These are phyloP conservation scores for Pleurotus cornucopiae DNA, from an alignment of 768 basidiomycete genomes.

Conservation along the genomic window DNA sequence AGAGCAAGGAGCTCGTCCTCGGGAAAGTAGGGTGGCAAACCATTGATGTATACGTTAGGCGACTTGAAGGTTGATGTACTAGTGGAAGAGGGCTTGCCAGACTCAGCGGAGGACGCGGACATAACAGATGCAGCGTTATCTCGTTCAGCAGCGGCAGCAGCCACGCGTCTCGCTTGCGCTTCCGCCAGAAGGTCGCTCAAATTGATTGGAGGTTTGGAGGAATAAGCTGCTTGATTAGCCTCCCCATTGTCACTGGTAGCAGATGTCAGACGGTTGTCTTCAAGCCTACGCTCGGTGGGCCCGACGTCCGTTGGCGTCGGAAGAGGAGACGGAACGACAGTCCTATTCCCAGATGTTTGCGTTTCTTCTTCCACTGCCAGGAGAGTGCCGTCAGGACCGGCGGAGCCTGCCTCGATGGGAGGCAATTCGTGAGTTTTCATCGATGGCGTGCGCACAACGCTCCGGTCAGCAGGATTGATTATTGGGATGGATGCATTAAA, in stretches of 20 bases:
- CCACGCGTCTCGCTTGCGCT: background rate
- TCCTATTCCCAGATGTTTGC: background rate
- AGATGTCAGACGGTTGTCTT: no score
- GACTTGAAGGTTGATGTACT: constrained; percentile 31
- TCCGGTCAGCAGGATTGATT: constrained; percentile 17
- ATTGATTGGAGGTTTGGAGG: constrained; percentile 5
- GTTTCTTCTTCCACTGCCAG: constrained; percentile 1
- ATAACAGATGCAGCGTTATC: background rate
- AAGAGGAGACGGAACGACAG: constrained; percentile 1
- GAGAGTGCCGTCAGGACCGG: background rate
- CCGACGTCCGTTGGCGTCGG: background rate
- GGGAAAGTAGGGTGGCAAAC: constrained; percentile 77
- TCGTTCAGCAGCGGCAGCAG: background rate
- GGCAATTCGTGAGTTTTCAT: background rate
- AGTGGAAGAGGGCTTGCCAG: background rate
- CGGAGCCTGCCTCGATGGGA: background rate
- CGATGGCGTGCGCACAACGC: background rate
- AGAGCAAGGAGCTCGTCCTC: constrained; percentile 77
- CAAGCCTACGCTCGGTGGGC: background rate
- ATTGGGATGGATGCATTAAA: constrained; percentile 20
- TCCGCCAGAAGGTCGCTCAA: constrained; percentile 3
- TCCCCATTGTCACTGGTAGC: background rate
- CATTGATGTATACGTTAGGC: constrained; percentile 87
- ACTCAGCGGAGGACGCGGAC: background rate
- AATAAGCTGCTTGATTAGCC: background rate